Percentiles rank a stretch among this genome's conserved stretches.
These are phyloP conservation scores for Parathielavia hyrcaniae DNA, from an alignment of 495 filamentous ascomycete genomes.

Conservation along the genomic window DNA sequence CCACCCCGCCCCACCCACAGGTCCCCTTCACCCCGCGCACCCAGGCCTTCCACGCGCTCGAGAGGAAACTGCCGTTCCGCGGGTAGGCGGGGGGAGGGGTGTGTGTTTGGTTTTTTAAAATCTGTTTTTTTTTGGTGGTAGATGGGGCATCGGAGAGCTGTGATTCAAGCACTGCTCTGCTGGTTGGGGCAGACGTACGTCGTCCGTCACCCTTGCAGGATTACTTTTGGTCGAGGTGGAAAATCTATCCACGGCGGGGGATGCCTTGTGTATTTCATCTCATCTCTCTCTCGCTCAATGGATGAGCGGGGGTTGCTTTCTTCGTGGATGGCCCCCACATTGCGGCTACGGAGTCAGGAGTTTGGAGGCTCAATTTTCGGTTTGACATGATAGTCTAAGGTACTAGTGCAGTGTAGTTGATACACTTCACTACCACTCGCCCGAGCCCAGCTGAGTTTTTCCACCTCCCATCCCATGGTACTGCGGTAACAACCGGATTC, in stretches of 20 bases:
- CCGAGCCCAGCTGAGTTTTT: background rate
- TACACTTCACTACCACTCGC: background rate
- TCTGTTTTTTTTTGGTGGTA: too few species aligned
- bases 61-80: conserved; percentile 41
- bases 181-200: conserved; percentile 4
- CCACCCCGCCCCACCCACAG: conserved; percentile 25
- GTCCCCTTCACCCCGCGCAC: conserved; percentile 49
- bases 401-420: conserved; percentile 8
- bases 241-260: background rate
- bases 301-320: background rate
- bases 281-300: background rate
- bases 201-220: background rate
- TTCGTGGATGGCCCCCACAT: background rate
- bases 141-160: background rate
- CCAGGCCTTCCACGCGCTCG: conserved; percentile 50
- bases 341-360: background rate
- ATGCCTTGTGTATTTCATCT: background rate
- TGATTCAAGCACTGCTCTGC: conserved; percentile 7
- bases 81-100: background rate
- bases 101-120: background rate
- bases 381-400: background rate
- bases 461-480: background rate
- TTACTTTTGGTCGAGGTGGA: too few species aligned
- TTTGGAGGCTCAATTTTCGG: background rate
- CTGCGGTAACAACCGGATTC: too few species aligned